Conservation (phyloP, 208 protist species). For the Lotmaria passim region DNA sequence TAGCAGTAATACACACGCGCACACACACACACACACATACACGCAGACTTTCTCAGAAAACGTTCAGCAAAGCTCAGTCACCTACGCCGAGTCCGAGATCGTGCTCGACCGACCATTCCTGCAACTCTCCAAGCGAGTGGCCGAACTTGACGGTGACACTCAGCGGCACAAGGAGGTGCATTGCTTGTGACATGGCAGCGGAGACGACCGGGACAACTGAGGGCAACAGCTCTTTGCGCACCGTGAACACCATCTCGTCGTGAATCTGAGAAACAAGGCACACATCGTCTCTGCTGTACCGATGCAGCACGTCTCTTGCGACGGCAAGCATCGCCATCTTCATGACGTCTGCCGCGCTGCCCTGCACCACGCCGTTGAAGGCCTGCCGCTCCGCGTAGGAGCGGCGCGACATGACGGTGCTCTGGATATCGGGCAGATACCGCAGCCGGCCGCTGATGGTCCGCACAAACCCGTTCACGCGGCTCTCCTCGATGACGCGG, state of each 20-base stretch:
- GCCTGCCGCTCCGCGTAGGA: conserved; percentile 89
- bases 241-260: conserved; percentile 87
- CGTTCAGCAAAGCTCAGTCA: not conserved
- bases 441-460: conserved; percentile 84
- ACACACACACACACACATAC: conserved; percentile 23
- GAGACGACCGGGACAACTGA: conserved; percentile 54
- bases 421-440: conserved; percentile 71
- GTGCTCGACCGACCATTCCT: conserved; percentile 79
- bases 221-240: conserved; percentile 46
- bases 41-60: too few relatives aligned
- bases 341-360: conserved; percentile 90
- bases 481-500: conserved; percentile 67
- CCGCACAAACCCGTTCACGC: conserved; percentile 75
- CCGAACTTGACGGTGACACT: conserved; percentile 74
- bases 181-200: conserved; percentile 46
- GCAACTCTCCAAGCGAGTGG: conserved; percentile 65
- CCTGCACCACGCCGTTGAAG: conserved; percentile 92
- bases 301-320: conserved; percentile 66
- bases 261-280: conserved; percentile 76
- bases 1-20: conserved; percentile 1
- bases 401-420: conserved; percentile 57
- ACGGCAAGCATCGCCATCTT: conserved; percentile 89
- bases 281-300: conserved; percentile 44
- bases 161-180: conserved; percentile 75
- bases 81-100: conserved; percentile 61